Percentiles rank a stretch among this genome's conserved stretches.
phyloP scores from a whole-genome alignment of 805 yeast genomes.

The Ogataea zsoltii region DNA sequence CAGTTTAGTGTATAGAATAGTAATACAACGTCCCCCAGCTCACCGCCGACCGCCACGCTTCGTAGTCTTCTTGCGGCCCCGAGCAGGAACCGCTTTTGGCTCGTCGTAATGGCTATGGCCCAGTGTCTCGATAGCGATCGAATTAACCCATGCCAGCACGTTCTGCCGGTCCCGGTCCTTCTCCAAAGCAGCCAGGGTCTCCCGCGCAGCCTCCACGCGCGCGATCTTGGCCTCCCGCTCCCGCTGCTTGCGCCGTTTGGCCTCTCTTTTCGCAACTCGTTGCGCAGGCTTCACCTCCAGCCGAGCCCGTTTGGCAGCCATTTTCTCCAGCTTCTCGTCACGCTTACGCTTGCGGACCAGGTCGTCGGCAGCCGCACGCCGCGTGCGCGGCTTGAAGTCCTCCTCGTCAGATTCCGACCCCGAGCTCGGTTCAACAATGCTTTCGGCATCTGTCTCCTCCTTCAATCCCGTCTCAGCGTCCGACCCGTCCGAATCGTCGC shows the following conservation, averaged over 20 bases:
- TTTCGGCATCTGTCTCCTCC: constrained; percentile 9
- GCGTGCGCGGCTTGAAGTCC: constrained; percentile 32
- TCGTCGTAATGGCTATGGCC: constrained; percentile 63
- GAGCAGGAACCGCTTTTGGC: constrained; percentile 21
- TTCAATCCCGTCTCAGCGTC: constrained; percentile 26
- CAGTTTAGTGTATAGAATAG: constrained; percentile 4
- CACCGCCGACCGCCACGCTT: constrained; percentile 16
- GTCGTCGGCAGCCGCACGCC: constrained; percentile 35
- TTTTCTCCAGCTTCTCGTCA: constrained; percentile 29
- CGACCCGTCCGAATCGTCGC: constrained; percentile 35
- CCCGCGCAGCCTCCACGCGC: constrained; percentile 25
- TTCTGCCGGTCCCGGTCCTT: constrained; percentile 44
- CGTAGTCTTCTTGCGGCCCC: constrained; percentile 23
- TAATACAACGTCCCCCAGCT: constrained; percentile 1
- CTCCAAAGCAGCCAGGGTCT: constrained; percentile 35
- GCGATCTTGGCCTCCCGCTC: constrained; percentile 36
- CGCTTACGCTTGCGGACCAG: constrained; percentile 29
- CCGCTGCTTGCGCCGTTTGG: constrained; percentile 32
- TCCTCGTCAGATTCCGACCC: constrained; percentile 18
- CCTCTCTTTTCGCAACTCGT: constrained; percentile 39
- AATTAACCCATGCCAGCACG: constrained; percentile 63
- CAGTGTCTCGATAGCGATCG: constrained; percentile 50
- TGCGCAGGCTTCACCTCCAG: constrained; percentile 35
- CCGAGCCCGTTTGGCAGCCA: constrained; percentile 34
- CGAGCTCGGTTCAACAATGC: not conserved